Base-by-base conservation (phyloP, 2,329 filamentous ascomycete species). In the Microcyclospora tardicrescens region DNA sequence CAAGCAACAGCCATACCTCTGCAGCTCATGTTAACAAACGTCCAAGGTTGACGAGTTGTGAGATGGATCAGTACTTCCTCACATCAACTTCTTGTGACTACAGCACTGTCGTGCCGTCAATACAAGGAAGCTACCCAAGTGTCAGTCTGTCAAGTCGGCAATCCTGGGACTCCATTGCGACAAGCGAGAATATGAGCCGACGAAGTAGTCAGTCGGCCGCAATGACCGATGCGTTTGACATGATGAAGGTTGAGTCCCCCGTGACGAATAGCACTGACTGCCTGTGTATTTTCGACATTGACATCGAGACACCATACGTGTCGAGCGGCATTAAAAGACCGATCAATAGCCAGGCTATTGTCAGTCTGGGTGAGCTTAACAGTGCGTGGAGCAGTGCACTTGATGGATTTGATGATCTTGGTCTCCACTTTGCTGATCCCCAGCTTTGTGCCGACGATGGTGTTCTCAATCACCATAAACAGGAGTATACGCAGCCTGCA, bases 181-280 rank as follows among this genome's bases (percentile, higher is more conserved):
- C 41, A 24, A 49, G 51, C 41, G 51, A 53, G 41, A 47, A 42
- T n/a, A 55, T 69, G 65, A 68, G 64, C 50, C 61, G 66, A 49
- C 57, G 65, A 45, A 57, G 56, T 52, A 69, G 66, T 53, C 54
- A 58, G 43, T 50, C 46, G 49, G 61, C 60, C 50, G 56, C 56
- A 41, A 60, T 65, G 49, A 54, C 56, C 52, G 59, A 60, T 51
- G 53, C 56, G 35, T 50, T 64, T 47, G 58, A 59, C 43, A 66
- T 67, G 63, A 52, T 65, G 54, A 61, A 61, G 36, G 52, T 65
- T 52, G 54, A 60, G 44, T 68, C 65, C 51, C 55, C 58, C 50
- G 53, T 58, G 50, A 56, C 54, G 24, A 42, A 42, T 45, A 39
- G 40, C 28, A 46, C 52, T 43, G 53, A 53, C 42, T 50, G 58